A percentile compares a stretch with the other conserved stretches of the same genome.
These are phyloP conservation scores for Podospora bellae-mahoneyi DNA, from an alignment of 495 filamentous ascomycete species.

Conservation along the genomic window DNA sequence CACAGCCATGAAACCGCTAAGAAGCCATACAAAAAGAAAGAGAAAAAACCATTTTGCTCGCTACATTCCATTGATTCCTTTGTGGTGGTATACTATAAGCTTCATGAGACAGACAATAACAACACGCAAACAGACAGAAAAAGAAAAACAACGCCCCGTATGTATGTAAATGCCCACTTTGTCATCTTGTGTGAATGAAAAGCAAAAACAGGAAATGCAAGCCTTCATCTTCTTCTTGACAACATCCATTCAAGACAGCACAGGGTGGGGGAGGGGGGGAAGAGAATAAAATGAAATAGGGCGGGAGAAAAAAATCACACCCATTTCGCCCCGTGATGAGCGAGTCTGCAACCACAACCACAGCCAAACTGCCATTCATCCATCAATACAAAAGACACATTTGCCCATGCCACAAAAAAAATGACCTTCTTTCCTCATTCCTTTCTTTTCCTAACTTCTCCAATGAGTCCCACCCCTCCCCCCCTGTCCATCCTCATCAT, in stretches of 20 bases:
- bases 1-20: not conserved
- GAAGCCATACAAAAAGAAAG: not conserved
- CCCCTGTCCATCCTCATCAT: not conserved
- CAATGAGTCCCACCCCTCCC: too few species aligned
- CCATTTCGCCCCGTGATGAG: not conserved
- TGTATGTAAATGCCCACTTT: constrained; percentile 1
- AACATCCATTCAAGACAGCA: not conserved
- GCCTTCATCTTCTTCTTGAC: not conserved
- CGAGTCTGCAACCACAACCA: not conserved
- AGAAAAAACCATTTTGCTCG: not conserved
- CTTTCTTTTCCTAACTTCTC: not conserved
- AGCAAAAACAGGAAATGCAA: constrained; percentile 1
- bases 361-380: constrained; percentile 9
- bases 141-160: not conserved
- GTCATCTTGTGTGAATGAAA: not conserved
- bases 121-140: not conserved
- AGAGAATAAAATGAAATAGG: too few species aligned
- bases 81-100: not conserved
- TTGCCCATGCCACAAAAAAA: not conserved
- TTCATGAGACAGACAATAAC: not conserved
- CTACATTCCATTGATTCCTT: not conserved
- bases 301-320: not conserved
- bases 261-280: too few species aligned
- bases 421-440: not conserved
- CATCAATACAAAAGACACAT: constrained; percentile 1